Conservation (phyloP, 495 filamentous ascomycete genomes). For the Penicillium psychrofluorescens region DNA sequence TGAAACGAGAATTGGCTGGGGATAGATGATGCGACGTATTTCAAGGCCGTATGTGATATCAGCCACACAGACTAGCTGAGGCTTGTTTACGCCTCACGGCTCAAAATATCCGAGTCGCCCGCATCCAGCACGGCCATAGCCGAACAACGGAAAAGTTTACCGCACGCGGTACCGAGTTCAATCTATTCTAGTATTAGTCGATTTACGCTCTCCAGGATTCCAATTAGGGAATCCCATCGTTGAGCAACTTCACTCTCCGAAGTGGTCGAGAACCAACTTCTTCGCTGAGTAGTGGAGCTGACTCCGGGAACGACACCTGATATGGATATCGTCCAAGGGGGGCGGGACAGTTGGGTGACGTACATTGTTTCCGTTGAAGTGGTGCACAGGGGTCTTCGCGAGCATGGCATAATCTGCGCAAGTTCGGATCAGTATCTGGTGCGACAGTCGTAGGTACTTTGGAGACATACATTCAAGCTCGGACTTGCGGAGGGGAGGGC, state of each 20-base stretch:
- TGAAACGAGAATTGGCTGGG: no score
- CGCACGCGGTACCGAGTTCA: conserved; percentile 91
- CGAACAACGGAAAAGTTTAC: conserved; percentile 77
- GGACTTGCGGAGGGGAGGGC: conserved; percentile 88
- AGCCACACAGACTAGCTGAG: background rate
- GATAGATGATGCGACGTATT: no score
- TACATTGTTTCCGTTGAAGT: conserved; percentile 98
- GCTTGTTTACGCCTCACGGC: conserved; percentile 14
- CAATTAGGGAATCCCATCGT: conserved; percentile 26
- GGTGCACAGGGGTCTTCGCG: conserved; percentile 89
- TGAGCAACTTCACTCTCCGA: conserved; percentile 60
- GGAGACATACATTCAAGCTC: conserved; percentile 62
- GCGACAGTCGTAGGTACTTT: no score
- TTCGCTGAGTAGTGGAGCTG: conserved; percentile 27
- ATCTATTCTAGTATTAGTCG: conserved; percentile 54
- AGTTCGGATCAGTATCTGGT: no score
- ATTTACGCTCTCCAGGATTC: conserved; percentile 22
- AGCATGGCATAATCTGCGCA: conserved; percentile 70
- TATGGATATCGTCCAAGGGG: no score
- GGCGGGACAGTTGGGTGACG: conserved; percentile 27
- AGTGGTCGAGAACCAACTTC: conserved; percentile 16
- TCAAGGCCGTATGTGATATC: no score
- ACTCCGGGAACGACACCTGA: background rate
- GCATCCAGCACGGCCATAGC: conserved; percentile 96
- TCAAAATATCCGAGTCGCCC: conserved; percentile 95